These are phyloP conservation scores for Hordeum vulgare DNA, from an alignment of 176 grass and related monocot species.

Conservation along the genomic window MorexV3_pseudomolecules_assembly NC_058523.1:341444307-341444806, in stretches of 20 bases:
- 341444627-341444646: slow-evolving; percentile 17
- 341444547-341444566: slow-evolving; percentile 32
- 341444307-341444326: slow-evolving; percentile 74
- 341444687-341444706: slow-evolving; percentile 4
- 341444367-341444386: slow-evolving; percentile 98
- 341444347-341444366: slow-evolving; percentile 89
- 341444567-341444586: slow-evolving; percentile 21
- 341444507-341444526: slow-evolving; percentile 33
- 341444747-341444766: slow-evolving; percentile 92
- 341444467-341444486: slow-evolving; percentile 96
- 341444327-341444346: slow-evolving; percentile 94
- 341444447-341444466: slow-evolving; percentile 98
- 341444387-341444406: slow-evolving; percentile 92
- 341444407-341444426: slow-evolving; percentile 92
- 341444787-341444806: slow-evolving; percentile 75
- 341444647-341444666: neutral
- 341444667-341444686: neutral
- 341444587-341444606: slow-evolving; percentile 11
- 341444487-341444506: slow-evolving; percentile 25
- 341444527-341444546: slow-evolving; percentile 5
- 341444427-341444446: slow-evolving; percentile 79
- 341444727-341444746: slow-evolving; percentile 61
- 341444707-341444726: neutral
- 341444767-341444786: slow-evolving; percentile 68
- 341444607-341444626: neutral